Evolutionary conservation across 108 stramenopile species (phyloP).

Genomic region (Conticribra weissflogii): DNA sequence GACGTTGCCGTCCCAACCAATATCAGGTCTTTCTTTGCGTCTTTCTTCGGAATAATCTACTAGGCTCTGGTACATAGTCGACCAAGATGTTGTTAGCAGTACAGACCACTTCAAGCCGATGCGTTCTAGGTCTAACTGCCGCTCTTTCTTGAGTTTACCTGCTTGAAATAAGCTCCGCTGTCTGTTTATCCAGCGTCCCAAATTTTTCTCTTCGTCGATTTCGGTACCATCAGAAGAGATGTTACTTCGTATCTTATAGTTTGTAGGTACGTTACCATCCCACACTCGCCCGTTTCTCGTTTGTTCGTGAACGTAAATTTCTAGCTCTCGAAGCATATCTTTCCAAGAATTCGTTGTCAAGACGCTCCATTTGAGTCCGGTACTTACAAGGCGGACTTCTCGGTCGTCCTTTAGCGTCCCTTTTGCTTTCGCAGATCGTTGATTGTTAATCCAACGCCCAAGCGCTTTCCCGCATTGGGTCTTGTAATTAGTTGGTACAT

Average conservation of each 20-base stretch:
- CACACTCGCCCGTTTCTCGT: slow-evolving; percentile 59
- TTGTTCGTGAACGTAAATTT: slow-evolving; percentile 72
- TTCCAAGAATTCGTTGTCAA: slow-evolving; percentile 87
- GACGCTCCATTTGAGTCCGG: slow-evolving; percentile 90
- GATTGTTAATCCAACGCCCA: slow-evolving; percentile 91
- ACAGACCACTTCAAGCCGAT: slow-evolving; percentile 90
- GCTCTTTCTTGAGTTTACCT: slow-evolving; percentile 79
- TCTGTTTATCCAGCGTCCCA: slow-evolving; percentile 89
- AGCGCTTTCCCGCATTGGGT: slow-evolving; percentile 83
- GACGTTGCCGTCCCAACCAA: slow-evolving; percentile 85
- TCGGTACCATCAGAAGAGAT: slow-evolving; percentile 50
- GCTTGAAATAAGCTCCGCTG: slow-evolving; percentile 87
- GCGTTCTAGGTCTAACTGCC: slow-evolving; percentile 71
- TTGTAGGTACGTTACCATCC: slow-evolving; percentile 85
- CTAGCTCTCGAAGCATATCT: slow-evolving; percentile 84
- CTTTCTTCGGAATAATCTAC: slow-evolving; percentile 61
- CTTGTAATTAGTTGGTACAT: slow-evolving; percentile 64
- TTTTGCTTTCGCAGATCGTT: slow-evolving; percentile 84
- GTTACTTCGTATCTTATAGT: slow-evolving; percentile 70
- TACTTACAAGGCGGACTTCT: slow-evolving; percentile 75
- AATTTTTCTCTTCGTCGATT: slow-evolving; percentile 69
- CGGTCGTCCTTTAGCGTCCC: slow-evolving; percentile 78
- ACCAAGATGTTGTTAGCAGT: slow-evolving; percentile 82
- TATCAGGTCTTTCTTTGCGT: slow-evolving; percentile 44
- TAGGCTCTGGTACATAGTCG: slow-evolving; percentile 80